These are phyloP conservation scores for Candida michaelii DNA, from an alignment of 805 yeast genomes.

Conservation along the genomic window DNA sequence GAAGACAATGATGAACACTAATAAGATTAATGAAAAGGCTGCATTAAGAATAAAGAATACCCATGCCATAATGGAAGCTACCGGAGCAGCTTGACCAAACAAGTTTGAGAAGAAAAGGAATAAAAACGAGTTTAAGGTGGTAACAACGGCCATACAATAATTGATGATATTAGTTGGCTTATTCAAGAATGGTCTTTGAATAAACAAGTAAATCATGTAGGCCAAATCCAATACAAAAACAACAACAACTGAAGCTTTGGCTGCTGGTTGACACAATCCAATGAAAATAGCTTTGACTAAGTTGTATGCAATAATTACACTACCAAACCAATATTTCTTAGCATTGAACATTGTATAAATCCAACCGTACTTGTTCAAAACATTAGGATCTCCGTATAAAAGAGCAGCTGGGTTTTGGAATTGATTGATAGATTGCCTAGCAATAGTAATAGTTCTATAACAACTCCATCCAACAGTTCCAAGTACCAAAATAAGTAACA, in stretches of 20 bases:
- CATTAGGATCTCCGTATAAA: slow-evolving; percentile 71
- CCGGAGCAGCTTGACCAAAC: slow-evolving; percentile 77
- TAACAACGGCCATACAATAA: slow-evolving; percentile 70
- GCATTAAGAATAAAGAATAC: slow-evolving; percentile 87
- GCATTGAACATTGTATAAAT: slow-evolving; percentile 89
- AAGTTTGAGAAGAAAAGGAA: slow-evolving; percentile 84
- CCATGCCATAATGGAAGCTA: slow-evolving; percentile 87
- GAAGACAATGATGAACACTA: slow-evolving; percentile 68
- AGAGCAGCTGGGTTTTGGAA: slow-evolving; percentile 85
- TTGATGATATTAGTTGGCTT: slow-evolving; percentile 76
- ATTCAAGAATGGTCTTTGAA: slow-evolving; percentile 74
- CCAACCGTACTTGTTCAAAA: slow-evolving; percentile 81
- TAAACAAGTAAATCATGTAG: slow-evolving; percentile 63
- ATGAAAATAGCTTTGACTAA: slow-evolving; percentile 71
- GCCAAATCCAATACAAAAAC: slow-evolving; percentile 73
- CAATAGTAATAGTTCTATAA: slow-evolving; percentile 63
- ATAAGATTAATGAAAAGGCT: slow-evolving; percentile 74
- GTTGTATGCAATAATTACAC: slow-evolving; percentile 58
- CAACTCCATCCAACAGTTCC: slow-evolving; percentile 65
- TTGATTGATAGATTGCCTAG: slow-evolving; percentile 54
- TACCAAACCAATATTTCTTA: slow-evolving; percentile 78
- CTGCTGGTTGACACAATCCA: slow-evolving; percentile 75
- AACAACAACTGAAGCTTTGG: slow-evolving; percentile 77
- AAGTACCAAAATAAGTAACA: slow-evolving; percentile 62
- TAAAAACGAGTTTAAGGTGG: slow-evolving; percentile 75